Evolutionary conservation across 352 stramenopile species (phyloP), one percentile per base, ranked within the genome.

Genomic region (Aphanomyces cochlioides): DNA sequence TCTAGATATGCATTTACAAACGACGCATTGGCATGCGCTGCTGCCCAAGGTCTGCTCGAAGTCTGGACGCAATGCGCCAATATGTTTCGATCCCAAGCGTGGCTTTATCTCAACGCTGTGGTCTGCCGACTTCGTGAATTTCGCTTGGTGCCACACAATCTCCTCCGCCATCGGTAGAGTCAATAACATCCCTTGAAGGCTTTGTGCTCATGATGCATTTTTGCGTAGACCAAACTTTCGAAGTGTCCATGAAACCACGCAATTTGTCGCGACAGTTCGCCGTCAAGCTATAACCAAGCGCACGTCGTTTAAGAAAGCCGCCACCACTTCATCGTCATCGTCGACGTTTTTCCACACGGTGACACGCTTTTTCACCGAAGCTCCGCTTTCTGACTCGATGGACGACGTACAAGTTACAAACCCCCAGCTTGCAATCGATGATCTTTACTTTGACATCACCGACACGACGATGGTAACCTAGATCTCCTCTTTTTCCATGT

Each of bases 1-100:
- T n/a, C 4, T 69, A 69, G 63, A 39, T 69, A 69, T n/a, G 45
- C 63, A 37, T 69, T 61, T 69, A 45, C 17, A 17, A 69, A 47
- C 13, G 63, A 69, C 50, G 34, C 50, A 7, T 4, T 69, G 8
- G 63, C 63, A 37, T 69, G 37, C 4, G 37, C 40, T 17, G 63
- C 63, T 15, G 59, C 63, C 17, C 12, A 58, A 17, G 45, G 43
- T 21, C 36, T 69, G 47, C 63, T 69, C 19, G 13, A 59, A 37
- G 37, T 69, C 13, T 69, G 63, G 63, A 10, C 15, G 43, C 17
- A 34, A 19, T 69, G 63, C 50, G 21, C 40, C 5, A 7, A 17
- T 7, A 6, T 17, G 28, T 69, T 69, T 69, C 37, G 47, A 7
- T 15, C 28, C 0, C 12, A n/a, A 7, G 47, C 40, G n/a, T 69